Percentiles rank a stretch among this genome's conserved stretches.
Conservation (phyloP, 2,329 filamentous ascomycete genomes). For the Cercospora canescens region DNA sequence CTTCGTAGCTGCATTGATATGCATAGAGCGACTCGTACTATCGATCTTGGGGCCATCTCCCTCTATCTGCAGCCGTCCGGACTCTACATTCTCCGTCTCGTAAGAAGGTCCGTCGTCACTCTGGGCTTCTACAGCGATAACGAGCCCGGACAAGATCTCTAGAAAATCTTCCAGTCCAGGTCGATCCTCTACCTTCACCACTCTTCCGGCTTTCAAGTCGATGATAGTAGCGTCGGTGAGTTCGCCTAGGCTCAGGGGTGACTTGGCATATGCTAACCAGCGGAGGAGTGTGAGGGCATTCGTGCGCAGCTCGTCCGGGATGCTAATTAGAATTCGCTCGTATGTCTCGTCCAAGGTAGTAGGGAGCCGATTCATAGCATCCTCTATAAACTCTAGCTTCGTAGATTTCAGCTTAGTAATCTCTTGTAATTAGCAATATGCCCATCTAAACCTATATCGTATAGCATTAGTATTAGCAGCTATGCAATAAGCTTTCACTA, state of each 20-base stretch:
- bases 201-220: slow-evolving; percentile 9
- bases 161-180: slow-evolving; percentile 11
- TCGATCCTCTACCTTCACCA: slow-evolving; percentile 15
- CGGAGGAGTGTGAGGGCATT: slow-evolving; percentile 22
- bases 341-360: slow-evolving; percentile 30
- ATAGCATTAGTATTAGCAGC: background rate
- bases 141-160: slow-evolving; percentile 18
- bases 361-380: slow-evolving; percentile 23
- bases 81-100: background rate
- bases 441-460: slow-evolving; percentile 31
- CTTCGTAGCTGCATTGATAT: slow-evolving; percentile 9
- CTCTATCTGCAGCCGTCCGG: background rate
- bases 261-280: slow-evolving; percentile 26
- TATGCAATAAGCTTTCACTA: too few species aligned
- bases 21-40: background rate
- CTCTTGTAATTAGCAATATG: slow-evolving; percentile 28
- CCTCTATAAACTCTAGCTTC: slow-evolving; percentile 19
- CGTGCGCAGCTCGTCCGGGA: slow-evolving; percentile 12
- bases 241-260: slow-evolving; percentile 23
- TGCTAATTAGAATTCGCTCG: slow-evolving; percentile 26
- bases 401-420: slow-evolving; percentile 24
- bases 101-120: background rate
- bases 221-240: slow-evolving; percentile 25
- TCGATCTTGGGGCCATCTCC: background rate
- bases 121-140: background rate